These are phyloP conservation scores for Backusella circina DNA, from an alignment of 192 early-diverging fungal species.

Conservation along the genomic window DNA sequence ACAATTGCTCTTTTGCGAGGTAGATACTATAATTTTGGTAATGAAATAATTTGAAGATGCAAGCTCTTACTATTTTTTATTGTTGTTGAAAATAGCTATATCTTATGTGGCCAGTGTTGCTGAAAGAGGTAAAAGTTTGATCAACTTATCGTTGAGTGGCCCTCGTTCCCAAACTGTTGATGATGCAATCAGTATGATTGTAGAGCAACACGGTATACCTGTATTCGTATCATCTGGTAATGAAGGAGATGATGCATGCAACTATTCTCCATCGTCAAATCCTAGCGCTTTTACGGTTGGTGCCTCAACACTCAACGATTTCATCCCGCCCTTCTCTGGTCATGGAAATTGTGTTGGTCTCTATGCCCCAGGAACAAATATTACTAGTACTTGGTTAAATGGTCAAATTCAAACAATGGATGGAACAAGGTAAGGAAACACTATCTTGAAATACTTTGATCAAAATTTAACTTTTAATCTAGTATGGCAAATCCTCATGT, in stretches of 20 bases:
- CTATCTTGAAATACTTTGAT: background rate
- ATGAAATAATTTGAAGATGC: background rate
- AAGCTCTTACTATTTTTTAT: constrained; percentile 3
- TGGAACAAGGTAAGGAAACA: constrained; percentile 40
- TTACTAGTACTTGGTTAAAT: constrained; percentile 39
- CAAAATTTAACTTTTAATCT: background rate
- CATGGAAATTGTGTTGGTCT: constrained; percentile 56
- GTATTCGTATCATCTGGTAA: constrained; percentile 63
- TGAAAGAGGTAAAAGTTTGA: constrained; percentile 35
- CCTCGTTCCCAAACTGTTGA: constrained; percentile 40
- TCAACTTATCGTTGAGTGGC: constrained; percentile 64
- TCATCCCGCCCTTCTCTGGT: constrained; percentile 44
- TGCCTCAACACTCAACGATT: constrained; percentile 39
- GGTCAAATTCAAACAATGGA: constrained; percentile 26
- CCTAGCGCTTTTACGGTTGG: constrained; percentile 40
- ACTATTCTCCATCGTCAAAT: constrained; percentile 44
- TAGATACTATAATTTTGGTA: background rate
- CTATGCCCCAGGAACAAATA: constrained; percentile 56
- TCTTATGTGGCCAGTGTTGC: constrained; percentile 15
- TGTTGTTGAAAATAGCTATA: constrained; percentile 5
- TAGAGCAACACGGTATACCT: constrained; percentile 33
- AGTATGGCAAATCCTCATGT: constrained; percentile 51
- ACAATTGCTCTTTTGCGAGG: constrained; percentile 49
- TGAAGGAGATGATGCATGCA: constrained; percentile 50
- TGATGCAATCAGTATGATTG: constrained; percentile 29